Base-by-base conservation (phyloP, 2,329 filamentous ascomycete genomes). In the Colletotrichum eleusines region DNA sequence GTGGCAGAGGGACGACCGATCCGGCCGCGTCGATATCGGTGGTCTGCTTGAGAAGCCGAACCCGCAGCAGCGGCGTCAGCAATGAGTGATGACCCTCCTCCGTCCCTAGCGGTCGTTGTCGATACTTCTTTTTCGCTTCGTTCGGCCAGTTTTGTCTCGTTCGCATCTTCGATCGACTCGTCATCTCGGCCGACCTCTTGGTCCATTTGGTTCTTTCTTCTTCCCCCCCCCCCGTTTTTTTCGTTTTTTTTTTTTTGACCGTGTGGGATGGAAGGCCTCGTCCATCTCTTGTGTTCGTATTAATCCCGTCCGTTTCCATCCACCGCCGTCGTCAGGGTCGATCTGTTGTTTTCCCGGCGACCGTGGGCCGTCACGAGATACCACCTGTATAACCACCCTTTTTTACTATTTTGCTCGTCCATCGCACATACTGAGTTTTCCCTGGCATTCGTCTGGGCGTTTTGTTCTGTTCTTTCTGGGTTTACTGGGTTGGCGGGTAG, bases 11-110 rank as follows among this genome's bases (percentile, higher is more conserved):
- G 86, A 87, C 67, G 87, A 88, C 66, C 84, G 87, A 35, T 80
- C 83, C 23, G 79, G 83, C 46, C 85, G 89, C 20, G 85, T 91
- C 59, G 88, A 89, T 74, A 91, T 91, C 72, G 87, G 85, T 14
- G 89, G 88, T 2, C 82, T 89, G 76, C 88, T 92, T 75, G 89
- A 89, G 74, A 88, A 84, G 78, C 84, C 86, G 31, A 85, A 85
- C 74, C 63, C 63, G 63, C 82, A 73, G 46, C 77, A 74, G 58
- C 78, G 73, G 72, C 75, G 74, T 59, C 71, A 74, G 35, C 74
- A 76, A 72, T 80, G 74, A 73, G 46, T 51, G 28, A 62, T 46
- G 74, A 69, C 62, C 31, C 53, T n/a, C 42, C 9, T 5, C 63
- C 50, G 63, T 23, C 63, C 68, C 48, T 31, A 31, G 66, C 66